Percentiles rank a stretch among this genome's conserved stretches.
These are phyloP conservation scores for Talaromyces sp. DNA, from an alignment of 2,329 filamentous ascomycete genomes.

Conservation along the genomic window DNA sequence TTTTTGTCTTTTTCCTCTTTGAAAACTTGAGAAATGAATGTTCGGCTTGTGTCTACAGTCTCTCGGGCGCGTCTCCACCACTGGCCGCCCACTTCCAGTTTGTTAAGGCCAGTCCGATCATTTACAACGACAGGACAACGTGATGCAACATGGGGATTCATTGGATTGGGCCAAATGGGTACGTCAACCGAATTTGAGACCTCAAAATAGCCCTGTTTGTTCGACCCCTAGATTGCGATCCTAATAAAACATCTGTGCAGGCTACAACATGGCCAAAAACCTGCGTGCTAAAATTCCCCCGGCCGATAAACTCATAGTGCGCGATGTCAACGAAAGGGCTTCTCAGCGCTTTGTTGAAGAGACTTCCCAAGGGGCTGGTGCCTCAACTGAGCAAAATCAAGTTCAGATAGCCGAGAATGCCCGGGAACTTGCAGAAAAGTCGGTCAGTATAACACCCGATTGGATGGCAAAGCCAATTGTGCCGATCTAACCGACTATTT, in stretches of 20 bases:
- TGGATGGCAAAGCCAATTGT: too few species aligned
- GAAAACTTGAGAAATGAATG: constrained; percentile 13
- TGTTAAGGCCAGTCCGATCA: constrained; percentile 22
- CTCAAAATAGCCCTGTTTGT: neutral
- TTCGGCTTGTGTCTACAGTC: constrained; percentile 6
- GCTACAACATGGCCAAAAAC: constrained; percentile 74
- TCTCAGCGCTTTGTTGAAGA: constrained; percentile 62
- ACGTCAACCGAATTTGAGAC: constrained; percentile 25
- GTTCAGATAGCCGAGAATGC: constrained; percentile 61
- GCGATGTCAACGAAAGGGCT: constrained; percentile 65
- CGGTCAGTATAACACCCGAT: constrained; percentile 55
- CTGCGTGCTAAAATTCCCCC: constrained; percentile 66
- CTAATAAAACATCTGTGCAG: constrained; percentile 39
- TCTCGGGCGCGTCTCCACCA: constrained; percentile 11
- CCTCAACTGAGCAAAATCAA: constrained; percentile 42
- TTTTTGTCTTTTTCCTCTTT: neutral
- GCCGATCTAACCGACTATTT: too few species aligned
- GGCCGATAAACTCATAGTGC: constrained; percentile 64
- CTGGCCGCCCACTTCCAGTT: constrained; percentile 14
- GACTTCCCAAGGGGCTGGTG: constrained; percentile 31
- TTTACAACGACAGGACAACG: constrained; percentile 53
- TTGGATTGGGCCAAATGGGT: constrained; percentile 65
- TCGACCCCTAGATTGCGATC: too few species aligned
- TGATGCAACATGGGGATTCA: constrained; percentile 60
- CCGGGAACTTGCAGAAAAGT: constrained; percentile 66